Evolutionary conservation across 345 rosid species (phyloP).

Genomic region (Erysimum cheiranthoides): DNA sequence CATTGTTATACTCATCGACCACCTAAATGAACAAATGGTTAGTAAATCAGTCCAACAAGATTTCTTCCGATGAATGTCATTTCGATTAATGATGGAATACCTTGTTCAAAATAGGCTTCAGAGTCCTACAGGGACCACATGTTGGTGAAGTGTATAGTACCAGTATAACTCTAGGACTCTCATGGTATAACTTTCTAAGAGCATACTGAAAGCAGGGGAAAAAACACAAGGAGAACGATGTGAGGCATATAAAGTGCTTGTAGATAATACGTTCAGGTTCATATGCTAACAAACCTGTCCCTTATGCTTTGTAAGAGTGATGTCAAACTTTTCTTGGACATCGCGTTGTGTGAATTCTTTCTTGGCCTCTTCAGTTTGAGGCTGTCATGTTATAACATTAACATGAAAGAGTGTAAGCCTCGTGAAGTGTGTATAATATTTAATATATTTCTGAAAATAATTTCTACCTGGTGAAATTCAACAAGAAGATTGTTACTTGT

Average conservation of each 20-base stretch:
- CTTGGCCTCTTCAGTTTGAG: conserved; percentile 82
- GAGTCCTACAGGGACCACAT: conserved; percentile 96
- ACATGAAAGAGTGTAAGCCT: conserved; percentile 31
- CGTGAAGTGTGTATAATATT: conserved; percentile 19
- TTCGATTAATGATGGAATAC: conserved; percentile 44
- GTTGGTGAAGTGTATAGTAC: conserved; percentile 91
- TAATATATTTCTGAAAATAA: background rate
- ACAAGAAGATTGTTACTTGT: conserved; percentile 80
- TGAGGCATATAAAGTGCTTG: conserved; percentile 20
- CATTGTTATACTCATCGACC: conserved; percentile 84
- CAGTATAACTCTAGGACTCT: conserved; percentile 85
- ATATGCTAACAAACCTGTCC: conserved; percentile 71
- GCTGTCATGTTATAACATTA: conserved; percentile 55
- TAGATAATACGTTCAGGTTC: conserved; percentile 5
- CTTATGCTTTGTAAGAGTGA: conserved; percentile 73
- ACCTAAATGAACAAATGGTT: conserved; percentile 53
- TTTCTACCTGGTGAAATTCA: conserved; percentile 90
- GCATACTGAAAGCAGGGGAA: conserved; percentile 66
- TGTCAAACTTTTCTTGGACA: conserved; percentile 83
- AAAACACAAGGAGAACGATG: conserved; percentile 15
- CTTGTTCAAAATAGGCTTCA: conserved; percentile 97
- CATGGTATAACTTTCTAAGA: conserved; percentile 91
- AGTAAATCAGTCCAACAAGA: conserved; percentile 26
- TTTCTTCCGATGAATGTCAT: background rate
- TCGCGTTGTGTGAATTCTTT: conserved; percentile 87